These are phyloP conservation scores for Chlorella sp. DNA, from an alignment of 139 green algal genomes.

Conservation along the genomic window DNA sequence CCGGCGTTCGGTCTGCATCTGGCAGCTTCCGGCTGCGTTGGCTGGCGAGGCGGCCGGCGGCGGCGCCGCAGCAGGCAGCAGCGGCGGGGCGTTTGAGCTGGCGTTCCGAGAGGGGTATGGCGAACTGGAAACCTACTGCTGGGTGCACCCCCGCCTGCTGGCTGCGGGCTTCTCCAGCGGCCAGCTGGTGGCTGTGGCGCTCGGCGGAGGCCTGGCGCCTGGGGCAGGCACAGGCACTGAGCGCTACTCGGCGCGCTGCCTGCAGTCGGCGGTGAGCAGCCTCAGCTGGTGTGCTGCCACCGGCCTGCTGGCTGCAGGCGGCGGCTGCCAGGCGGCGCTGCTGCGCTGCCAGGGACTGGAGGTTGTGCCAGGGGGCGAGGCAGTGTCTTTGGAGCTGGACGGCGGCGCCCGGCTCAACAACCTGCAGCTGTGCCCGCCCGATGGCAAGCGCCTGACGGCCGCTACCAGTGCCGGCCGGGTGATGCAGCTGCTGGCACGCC, in stretches of 20 bases:
- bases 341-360: slow-evolving; percentile 36
- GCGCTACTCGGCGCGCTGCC: slow-evolving; percentile 32
- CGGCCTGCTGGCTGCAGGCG: slow-evolving; percentile 62
- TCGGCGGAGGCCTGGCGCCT: not conserved
- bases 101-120: slow-evolving; percentile 78
- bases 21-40: slow-evolving; percentile 25
- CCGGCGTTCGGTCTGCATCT: slow-evolving; percentile 9
- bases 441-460: slow-evolving; percentile 79
- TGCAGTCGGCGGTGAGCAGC: not conserved
- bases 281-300: slow-evolving; percentile 60
- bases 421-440: slow-evolving; percentile 61
- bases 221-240: slow-evolving; percentile 6
- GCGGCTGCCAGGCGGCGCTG: slow-evolving; percentile 65
- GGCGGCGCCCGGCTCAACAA: slow-evolving; percentile 45
- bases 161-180: slow-evolving; percentile 69
- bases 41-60: slow-evolving; percentile 12
- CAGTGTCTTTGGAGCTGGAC: slow-evolving; percentile 68
- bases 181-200: slow-evolving; percentile 56
- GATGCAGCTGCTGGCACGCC: slow-evolving; percentile 11
- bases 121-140: slow-evolving; percentile 71
- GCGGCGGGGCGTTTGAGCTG: slow-evolving; percentile 69
- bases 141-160: slow-evolving; percentile 83
- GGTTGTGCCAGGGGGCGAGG: slow-evolving; percentile 49
- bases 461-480: slow-evolving; percentile 34
- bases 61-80: slow-evolving; percentile 29